Conservation (phyloP, 2,329 filamentous ascomycete species). For the Trichoderma sp. region DNA sequence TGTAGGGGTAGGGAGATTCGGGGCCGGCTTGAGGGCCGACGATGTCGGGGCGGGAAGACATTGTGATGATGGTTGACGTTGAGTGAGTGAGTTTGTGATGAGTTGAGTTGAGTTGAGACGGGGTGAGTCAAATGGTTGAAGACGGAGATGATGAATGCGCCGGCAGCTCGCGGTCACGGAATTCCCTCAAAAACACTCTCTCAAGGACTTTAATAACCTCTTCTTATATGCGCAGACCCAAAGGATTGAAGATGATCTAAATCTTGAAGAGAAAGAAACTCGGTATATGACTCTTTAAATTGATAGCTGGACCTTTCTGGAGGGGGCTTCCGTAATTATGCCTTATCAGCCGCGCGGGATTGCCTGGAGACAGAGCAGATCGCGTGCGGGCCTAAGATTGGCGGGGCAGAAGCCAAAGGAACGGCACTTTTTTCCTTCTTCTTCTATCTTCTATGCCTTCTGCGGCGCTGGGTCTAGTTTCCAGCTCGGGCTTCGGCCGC, state of each 20-base stretch:
- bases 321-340: neutral
- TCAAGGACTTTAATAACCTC: rapidly evolving
- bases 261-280: neutral
- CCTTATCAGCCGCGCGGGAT: slow-evolving; percentile 11
- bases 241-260: neutral
- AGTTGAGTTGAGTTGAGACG: neutral
- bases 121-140: neutral
- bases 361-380: neutral
- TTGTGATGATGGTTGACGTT: slow-evolving; percentile 18
- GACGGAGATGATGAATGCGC: neutral
- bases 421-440: neutral
- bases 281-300: neutral
- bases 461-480: neutral
- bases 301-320: neutral
- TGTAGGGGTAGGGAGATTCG: slow-evolving; percentile 75
- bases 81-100: neutral
- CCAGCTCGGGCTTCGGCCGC: neutral
- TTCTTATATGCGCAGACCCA: neutral
- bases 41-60: slow-evolving; percentile 61
- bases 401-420: slow-evolving; percentile 5
- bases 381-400: neutral
- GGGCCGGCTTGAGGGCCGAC: slow-evolving; percentile 75
- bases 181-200: neutral
- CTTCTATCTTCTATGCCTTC: neutral
- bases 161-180: neutral